Evolutionary conservation across 2,329 filamentous ascomycete genomes (phyloP).

Genomic region (Sordariomycetes sp.): DNA sequence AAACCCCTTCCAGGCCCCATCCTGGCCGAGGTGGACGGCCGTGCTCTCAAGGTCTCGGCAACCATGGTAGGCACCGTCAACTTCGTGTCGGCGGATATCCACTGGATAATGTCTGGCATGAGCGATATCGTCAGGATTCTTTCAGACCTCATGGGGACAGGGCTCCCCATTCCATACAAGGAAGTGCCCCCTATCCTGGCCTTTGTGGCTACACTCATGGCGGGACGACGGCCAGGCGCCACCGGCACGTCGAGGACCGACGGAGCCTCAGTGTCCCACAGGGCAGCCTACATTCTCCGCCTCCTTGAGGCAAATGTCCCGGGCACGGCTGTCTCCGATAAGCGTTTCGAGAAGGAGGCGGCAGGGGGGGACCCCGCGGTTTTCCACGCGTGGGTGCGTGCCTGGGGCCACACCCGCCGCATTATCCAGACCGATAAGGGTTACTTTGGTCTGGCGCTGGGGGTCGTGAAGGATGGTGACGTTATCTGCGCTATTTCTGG

Average conservation of each 20-base stretch:
- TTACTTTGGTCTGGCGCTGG: neutral
- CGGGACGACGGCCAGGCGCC: neutral
- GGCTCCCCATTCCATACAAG: neutral
- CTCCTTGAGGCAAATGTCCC: neutral
- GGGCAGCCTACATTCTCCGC: neutral
- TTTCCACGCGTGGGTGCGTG: constrained; percentile 1
- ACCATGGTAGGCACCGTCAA: neutral
- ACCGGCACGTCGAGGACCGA: neutral
- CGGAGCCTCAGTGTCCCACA: too few species aligned
- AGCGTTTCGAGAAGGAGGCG: neutral
- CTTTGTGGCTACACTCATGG: neutral
- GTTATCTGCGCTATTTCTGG: neutral
- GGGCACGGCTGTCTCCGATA: neutral
- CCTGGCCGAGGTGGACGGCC: neutral
- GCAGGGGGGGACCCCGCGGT: neutral
- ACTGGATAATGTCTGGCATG: neutral
- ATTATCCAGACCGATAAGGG: neutral
- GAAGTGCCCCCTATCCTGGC: neutral
- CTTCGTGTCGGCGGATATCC: neutral
- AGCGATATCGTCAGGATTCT: constrained; percentile 1
- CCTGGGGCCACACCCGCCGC: constrained; percentile 1
- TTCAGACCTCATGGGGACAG: neutral
- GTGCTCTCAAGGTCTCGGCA: neutral
- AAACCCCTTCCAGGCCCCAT: neutral
- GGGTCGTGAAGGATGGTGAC: neutral